Evolutionary conservation across 208 protist genomes (phyloP).

Genomic region (Leishmania tropica): DNA sequence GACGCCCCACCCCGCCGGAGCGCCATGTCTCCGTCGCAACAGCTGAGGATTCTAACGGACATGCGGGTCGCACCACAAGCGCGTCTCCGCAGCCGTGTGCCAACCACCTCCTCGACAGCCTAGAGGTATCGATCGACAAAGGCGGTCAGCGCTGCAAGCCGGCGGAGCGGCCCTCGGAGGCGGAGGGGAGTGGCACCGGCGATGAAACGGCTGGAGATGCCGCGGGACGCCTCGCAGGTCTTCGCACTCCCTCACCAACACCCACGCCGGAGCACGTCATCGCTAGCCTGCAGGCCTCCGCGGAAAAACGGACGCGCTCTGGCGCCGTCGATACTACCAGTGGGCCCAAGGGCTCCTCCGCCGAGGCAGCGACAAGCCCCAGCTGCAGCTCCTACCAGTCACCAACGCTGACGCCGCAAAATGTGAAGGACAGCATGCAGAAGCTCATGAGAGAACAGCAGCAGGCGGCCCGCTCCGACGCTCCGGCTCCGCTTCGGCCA

Average conservation of each 20-base stretch:
- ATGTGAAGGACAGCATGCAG: constrained; percentile 45
- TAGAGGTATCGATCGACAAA: constrained; percentile 34
- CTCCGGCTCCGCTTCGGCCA: constrained; percentile 19
- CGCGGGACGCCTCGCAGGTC: background rate
- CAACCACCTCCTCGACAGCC: constrained; percentile 31
- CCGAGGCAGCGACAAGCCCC: background rate
- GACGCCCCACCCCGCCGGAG: constrained; percentile 24
- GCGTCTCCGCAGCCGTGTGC: constrained; percentile 36
- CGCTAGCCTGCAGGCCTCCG: constrained; percentile 42
- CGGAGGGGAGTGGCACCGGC: background rate
- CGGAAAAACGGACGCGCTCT: constrained; percentile 36
- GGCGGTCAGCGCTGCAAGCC: constrained; percentile 19
- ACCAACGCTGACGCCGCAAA: constrained; percentile 38
- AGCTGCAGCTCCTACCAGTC: constrained; percentile 20
- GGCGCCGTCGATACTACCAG: constrained; percentile 5
- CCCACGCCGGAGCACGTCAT: constrained; percentile 35
- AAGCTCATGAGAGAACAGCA: constrained; percentile 20
- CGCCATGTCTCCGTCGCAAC: background rate
- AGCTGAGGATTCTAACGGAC: too few relatives aligned
- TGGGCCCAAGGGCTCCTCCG: background rate
- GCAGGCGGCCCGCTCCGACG: constrained; percentile 31
- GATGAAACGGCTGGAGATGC: background rate
- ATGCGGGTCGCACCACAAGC: constrained; percentile 4
- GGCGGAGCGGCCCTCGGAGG: constrained; percentile 1
- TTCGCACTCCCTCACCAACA: constrained; percentile 34